These are phyloP conservation scores for Pseudogymnoascus sp. DNA, from an alignment of 2,329 filamentous ascomycete genomes.

Conservation along the genomic window DNA sequence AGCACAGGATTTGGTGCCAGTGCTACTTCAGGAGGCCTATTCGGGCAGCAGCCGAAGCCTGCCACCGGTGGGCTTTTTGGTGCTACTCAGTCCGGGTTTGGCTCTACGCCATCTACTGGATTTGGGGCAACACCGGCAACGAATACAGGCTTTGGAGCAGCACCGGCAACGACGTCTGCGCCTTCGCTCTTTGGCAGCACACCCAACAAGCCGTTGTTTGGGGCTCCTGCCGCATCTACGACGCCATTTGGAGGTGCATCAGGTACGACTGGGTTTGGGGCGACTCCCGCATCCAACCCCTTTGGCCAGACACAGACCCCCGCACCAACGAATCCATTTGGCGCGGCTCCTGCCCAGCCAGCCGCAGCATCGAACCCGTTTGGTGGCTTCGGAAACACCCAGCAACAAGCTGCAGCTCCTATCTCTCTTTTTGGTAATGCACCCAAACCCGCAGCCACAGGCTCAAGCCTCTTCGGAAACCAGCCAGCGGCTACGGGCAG, in stretches of 20 bases:
- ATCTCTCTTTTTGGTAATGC: slow-evolving; percentile 32
- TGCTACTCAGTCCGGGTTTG: slow-evolving; percentile 32
- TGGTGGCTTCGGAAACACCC: slow-evolving; percentile 37
- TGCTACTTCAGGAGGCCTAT: slow-evolving; percentile 30
- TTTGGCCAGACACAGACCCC: slow-evolving; percentile 31
- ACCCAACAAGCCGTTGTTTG: slow-evolving; percentile 33
- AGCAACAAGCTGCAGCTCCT: slow-evolving; percentile 32
- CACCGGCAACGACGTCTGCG: slow-evolving; percentile 18
- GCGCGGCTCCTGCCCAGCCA: slow-evolving; percentile 37
- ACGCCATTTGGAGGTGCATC: slow-evolving; percentile 26
- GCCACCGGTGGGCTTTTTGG: slow-evolving; percentile 37
- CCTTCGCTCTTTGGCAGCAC: slow-evolving; percentile 24
- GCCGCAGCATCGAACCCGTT: slow-evolving; percentile 28
- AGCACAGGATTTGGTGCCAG: slow-evolving; percentile 43
- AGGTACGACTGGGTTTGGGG: slow-evolving; percentile 11
- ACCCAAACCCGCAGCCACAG: slow-evolving; percentile 25
- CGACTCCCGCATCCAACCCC: slow-evolving; percentile 24
- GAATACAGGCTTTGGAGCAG: slow-evolving; percentile 22
- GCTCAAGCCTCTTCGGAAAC: slow-evolving; percentile 29
- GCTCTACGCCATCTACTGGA: slow-evolving; percentile 24
- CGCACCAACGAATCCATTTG: slow-evolving; percentile 26
- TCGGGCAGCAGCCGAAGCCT: slow-evolving; percentile 32
- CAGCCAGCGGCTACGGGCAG: slow-evolving; percentile 22
- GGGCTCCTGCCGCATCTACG: slow-evolving; percentile 14
- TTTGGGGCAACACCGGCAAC: slow-evolving; percentile 24